Base-by-base conservation (phyloP, 1,284 basidiomycete species). In the Ganoderma leucocontextum region DNA sequence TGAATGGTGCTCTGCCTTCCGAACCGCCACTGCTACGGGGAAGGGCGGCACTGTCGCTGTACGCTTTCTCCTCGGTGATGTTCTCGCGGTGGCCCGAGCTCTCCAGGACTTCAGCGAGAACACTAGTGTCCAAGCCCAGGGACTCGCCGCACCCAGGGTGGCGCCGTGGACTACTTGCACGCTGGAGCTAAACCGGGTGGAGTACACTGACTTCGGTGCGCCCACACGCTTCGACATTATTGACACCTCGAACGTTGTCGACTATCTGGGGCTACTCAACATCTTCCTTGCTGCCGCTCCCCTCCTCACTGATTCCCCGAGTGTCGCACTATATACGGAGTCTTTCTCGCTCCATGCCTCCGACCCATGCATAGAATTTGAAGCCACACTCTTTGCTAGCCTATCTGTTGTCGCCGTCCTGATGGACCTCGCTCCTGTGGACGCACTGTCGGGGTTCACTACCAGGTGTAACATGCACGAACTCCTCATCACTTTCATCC, bases 181-280 rank as follows among this genome's bases (percentile, higher is more conserved):
- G 5, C 17, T 55, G 52, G 17, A 55, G 13, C 33, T 55, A 10
- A 55, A 35, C 25, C 71, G 67, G 5, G 75, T 63, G 0, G 80
- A 82, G 29, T 86, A 86, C 63, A 72, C 67, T 61, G 66, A 47
- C 17, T 62, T 33, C 13, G 60, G 68, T 35, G 82, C 83, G 0
- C 85, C 86, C 2, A 73, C 78, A 1, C 65, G 52, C 0, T 89
- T 89, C 78, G 80, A 87, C 62, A 79, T 87, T 59, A 86, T 89
- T 63, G 85, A 89, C 55, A 86, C 87, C 0, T 88, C 87, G 33
- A 87, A 87, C 66, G 68, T 88, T n/a, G 73, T 77, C 15, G 86
- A 88, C 72, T 82, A 85, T 63, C 47, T 85, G 1, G 87, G 87
- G 0, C 75, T 87, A 15, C 67, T 88, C n/a, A 89, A 89, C 70